Evolutionary conservation across 108 stramenopile species (phyloP).

Genomic region (Fragilariopsis cylindrus): DNA sequence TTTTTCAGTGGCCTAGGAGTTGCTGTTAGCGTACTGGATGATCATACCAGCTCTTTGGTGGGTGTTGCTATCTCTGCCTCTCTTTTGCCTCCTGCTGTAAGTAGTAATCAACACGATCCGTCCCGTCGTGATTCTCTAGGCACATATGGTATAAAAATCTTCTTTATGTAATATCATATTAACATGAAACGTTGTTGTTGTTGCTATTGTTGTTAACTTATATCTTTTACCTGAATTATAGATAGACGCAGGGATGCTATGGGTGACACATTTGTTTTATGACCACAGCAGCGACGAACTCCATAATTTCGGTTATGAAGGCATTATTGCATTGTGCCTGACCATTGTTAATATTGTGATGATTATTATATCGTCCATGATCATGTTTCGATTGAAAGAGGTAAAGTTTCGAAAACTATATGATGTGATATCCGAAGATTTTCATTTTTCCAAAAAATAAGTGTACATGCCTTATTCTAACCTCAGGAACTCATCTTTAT

Average conservation of each 20-base stretch:
- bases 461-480: too few relatives aligned
- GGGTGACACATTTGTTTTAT: background rate
- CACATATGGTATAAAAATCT: constrained; percentile 14
- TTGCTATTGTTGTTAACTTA: background rate
- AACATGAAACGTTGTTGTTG: constrained; percentile 9
- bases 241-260: constrained; percentile 6
- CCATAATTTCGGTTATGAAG: background rate
- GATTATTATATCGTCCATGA: constrained; percentile 55
- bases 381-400: constrained; percentile 76
- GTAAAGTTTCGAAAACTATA: too few relatives aligned
- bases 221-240: too few relatives aligned
- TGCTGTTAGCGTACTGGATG: constrained; percentile 70
- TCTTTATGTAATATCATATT: constrained; percentile 28
- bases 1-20: constrained; percentile 90
- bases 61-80: constrained; percentile 89
- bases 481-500: too few relatives aligned
- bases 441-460: background rate
- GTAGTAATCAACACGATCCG: constrained; percentile 10
- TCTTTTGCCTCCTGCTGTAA: constrained; percentile 87
- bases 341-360: constrained; percentile 23
- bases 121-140: background rate
- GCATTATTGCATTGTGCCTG: background rate
- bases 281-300: background rate
- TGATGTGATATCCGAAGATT: background rate
- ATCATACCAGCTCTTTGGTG: constrained; percentile 77